Evolutionary conservation across 371 early-diverging fungal species (phyloP).

Genomic region (Sporodiniella umbellata): DNA sequence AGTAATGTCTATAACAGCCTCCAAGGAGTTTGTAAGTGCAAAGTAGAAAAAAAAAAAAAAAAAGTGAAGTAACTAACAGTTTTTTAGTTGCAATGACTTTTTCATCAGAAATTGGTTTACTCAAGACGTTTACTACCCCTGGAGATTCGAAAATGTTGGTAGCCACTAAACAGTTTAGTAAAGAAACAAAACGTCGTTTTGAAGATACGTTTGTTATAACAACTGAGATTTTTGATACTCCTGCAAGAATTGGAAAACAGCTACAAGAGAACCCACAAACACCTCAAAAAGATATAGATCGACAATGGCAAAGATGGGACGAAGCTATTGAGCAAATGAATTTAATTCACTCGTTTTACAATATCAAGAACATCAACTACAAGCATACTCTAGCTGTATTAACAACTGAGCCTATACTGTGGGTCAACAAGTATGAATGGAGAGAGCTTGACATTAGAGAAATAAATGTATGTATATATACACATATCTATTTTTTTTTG

Average conservation of each 20-base stretch:
- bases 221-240: slow-evolving; percentile 19
- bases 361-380: slow-evolving; percentile 42
- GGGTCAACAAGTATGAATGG: slow-evolving; percentile 43
- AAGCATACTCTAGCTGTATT: slow-evolving; percentile 40
- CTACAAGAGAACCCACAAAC: slow-evolving; percentile 4
- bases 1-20: slow-evolving; percentile 10
- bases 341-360: slow-evolving; percentile 43
- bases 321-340: slow-evolving; percentile 37
- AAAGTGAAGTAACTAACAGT: too few species aligned
- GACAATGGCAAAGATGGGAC: slow-evolving; percentile 15
- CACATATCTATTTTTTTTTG: too few species aligned
- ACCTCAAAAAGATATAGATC: slow-evolving; percentile 7
- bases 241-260: slow-evolving; percentile 24
- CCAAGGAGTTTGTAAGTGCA: too few species aligned
- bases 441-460: slow-evolving; percentile 24
- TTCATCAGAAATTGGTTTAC: slow-evolving; percentile 32
- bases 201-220: slow-evolving; percentile 43
- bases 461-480: slow-evolving; percentile 13
- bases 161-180: slow-evolving; percentile 34
- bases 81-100: slow-evolving; percentile 9
- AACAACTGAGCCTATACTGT: slow-evolving; percentile 29
- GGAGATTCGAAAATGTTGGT: slow-evolving; percentile 36
- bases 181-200: slow-evolving; percentile 19
- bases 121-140: slow-evolving; percentile 46
- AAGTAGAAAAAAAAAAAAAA: too few species aligned